A percentile compares a stretch with the other conserved stretches of the same genome.
phyloP scores from a whole-genome alignment of 192 early-diverging fungal genomes.

The Cetraspora pellucida region DNA sequence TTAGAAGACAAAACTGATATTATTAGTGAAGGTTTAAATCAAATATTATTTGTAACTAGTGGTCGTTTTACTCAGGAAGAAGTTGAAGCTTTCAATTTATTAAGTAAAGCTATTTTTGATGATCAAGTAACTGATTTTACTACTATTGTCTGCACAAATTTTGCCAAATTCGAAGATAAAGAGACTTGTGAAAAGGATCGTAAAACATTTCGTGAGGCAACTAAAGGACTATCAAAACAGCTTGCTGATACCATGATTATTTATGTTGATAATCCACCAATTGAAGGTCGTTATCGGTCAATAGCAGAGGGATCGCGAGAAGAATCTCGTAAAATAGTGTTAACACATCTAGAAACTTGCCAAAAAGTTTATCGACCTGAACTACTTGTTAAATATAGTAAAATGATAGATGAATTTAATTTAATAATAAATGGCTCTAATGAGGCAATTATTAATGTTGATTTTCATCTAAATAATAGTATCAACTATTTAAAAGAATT shows the following conservation, averaged over 20 bases:
- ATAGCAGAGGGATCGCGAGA: background rate
- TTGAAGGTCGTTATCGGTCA: background rate
- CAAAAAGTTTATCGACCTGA: conserved; percentile 8
- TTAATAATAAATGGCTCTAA: background rate
- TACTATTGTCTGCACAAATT: conserved; percentile 11
- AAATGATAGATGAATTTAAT: conserved; percentile 11
- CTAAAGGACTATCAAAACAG: background rate
- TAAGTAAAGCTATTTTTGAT: conserved; percentile 12
- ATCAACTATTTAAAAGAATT: conserved; percentile 12
- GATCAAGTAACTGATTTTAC: background rate
- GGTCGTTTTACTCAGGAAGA: conserved; percentile 10
- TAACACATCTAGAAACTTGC: background rate
- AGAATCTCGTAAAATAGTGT: conserved; percentile 6
- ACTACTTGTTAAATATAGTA: background rate
- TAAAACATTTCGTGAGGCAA: background rate
- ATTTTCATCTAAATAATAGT: background rate
- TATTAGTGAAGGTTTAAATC: conserved; percentile 22
- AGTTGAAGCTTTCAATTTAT: background rate
- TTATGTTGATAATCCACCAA: conserved; percentile 19
- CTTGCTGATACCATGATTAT: background rate
- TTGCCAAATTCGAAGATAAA: background rate
- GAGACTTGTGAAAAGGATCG: background rate
- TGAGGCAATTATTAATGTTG: background rate
- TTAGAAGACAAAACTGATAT: background rate
- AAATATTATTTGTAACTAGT: conserved; percentile 21